These are phyloP conservation scores for Jimgerdemannia lactiflua DNA, from an alignment of 192 early-diverging fungal genomes.

Conservation along the genomic window DNA sequence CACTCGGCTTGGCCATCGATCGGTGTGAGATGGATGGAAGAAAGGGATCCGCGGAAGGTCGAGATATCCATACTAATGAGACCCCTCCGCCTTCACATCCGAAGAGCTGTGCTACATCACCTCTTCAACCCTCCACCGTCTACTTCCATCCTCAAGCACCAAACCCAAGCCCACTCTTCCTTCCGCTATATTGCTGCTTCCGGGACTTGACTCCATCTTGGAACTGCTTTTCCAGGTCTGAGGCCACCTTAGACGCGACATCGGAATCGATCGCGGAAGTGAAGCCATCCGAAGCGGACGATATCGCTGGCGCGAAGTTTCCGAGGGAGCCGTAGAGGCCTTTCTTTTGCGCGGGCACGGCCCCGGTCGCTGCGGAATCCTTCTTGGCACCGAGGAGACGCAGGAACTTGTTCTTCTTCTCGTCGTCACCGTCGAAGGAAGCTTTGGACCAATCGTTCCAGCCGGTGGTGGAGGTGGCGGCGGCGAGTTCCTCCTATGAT, in stretches of 20 bases:
- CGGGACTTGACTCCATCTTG: conserved; percentile 48
- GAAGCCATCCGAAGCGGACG: not conserved
- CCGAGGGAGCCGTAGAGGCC: conserved; percentile 42
- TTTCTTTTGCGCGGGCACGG: conserved; percentile 18
- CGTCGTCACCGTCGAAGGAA: conserved; percentile 48
- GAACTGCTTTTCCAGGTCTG: conserved; percentile 61
- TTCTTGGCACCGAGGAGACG: conserved; percentile 62
- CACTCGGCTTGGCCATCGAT: too few relatives aligned
- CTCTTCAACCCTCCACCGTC: too few relatives aligned
- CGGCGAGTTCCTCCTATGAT: conserved; percentile 10
- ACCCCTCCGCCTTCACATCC: too few relatives aligned
- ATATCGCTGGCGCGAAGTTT: not conserved
- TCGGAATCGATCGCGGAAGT: conserved; percentile 50
- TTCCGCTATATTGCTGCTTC: conserved; percentile 49
- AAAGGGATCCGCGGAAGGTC: too few relatives aligned
- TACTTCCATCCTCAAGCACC: conserved; percentile 4
- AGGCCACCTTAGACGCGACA: conserved; percentile 42
- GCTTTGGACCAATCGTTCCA: conserved; percentile 70
- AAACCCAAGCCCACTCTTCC: conserved; percentile 47
- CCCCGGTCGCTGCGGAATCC: not conserved
- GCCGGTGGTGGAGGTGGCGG: conserved; percentile 14
- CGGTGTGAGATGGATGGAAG: too few relatives aligned
- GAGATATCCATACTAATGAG: too few relatives aligned
- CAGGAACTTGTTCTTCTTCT: conserved; percentile 61
- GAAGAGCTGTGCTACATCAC: too few relatives aligned